Percentiles rank a stretch among this genome's conserved stretches.
Conservation (phyloP, 371 early-diverging fungal genomes). For the Conidiobolus incongruus region DNA sequence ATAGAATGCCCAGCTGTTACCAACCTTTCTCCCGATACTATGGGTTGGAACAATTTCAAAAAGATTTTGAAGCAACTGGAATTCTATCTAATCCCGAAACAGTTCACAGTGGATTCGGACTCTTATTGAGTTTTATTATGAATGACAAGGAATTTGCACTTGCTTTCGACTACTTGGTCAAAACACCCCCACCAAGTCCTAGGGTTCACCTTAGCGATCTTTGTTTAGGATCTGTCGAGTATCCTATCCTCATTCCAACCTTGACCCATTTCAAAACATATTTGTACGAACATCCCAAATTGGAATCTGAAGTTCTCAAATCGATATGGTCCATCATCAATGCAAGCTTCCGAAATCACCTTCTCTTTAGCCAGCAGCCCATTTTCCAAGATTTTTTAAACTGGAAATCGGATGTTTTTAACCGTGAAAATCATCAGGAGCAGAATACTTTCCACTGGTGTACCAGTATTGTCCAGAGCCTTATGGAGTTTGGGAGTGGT, state of each 20-base stretch:
- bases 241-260: not conserved
- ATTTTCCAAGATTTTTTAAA: not conserved
- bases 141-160: slow-evolving; percentile 19
- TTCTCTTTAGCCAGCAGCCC: not conserved
- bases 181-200: slow-evolving; percentile 8
- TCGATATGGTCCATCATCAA: slow-evolving; percentile 4
- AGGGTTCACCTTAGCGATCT: not conserved
- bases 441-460: slow-evolving; percentile 15
- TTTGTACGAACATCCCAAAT: slow-evolving; percentile 16
- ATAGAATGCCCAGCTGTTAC: slow-evolving; percentile 13
- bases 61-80: slow-evolving; percentile 32
- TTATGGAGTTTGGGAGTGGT: slow-evolving; percentile 36
- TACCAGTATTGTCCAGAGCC: slow-evolving; percentile 20
- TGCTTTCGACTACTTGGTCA: slow-evolving; percentile 15
- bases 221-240: not conserved
- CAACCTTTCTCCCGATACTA: slow-evolving; percentile 23
- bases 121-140: slow-evolving; percentile 32
- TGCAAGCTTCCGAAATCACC: not conserved
- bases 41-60: slow-evolving; percentile 26
- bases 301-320: slow-evolving; percentile 15
- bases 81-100: slow-evolving; percentile 15
- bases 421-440: slow-evolving; percentile 5
- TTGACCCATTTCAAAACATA: slow-evolving; percentile 8
- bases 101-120: slow-evolving; percentile 23
- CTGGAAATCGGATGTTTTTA: slow-evolving; percentile 5